Evolutionary conservation across 371 early-diverging fungal species (phyloP).

Genomic region (Smittium culicis): DNA sequence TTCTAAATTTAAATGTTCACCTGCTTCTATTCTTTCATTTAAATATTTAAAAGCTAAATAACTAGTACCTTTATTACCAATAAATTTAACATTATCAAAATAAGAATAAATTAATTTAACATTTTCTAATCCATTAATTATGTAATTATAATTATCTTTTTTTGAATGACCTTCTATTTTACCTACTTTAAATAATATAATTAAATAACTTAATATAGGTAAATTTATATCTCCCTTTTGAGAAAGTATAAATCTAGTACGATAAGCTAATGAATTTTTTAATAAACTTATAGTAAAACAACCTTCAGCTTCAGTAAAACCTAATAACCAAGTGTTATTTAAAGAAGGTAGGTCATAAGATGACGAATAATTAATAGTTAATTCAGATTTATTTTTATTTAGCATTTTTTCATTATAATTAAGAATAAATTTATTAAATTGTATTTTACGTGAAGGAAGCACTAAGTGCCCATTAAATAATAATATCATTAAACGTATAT

Average conservation of each 20-base stretch:
- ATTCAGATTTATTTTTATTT: conserved; percentile 11
- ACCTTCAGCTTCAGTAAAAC: conserved; percentile 8
- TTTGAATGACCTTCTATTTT: conserved; percentile 9
- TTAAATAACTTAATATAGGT: conserved; percentile 11
- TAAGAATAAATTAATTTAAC: conserved; percentile 15
- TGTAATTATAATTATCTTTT: conserved; percentile 12
- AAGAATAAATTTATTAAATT: conserved; percentile 4
- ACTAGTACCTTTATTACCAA: conserved; percentile 14
- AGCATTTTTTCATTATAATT: conserved; percentile 13
- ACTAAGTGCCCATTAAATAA: conserved; percentile 15
- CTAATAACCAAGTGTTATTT: conserved; percentile 4
- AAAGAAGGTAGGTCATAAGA: conserved; percentile 7
- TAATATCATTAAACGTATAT: conserved; percentile 12
- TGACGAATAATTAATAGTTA: conserved; percentile 12
- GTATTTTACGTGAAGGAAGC: conserved; percentile 14
- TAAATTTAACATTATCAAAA: conserved; percentile 16
- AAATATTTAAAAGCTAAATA: conserved; percentile 14
- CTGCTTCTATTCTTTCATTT: conserved; percentile 12
- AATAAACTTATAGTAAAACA: conserved; percentile 1
- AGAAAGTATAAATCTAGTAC: conserved; percentile 10
- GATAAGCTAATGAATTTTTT: conserved; percentile 1
- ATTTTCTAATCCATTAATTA: conserved; percentile 13
- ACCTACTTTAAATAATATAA: conserved; percentile 13
- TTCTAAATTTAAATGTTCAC: conserved; percentile 17
- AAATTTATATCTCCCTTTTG: conserved; percentile 14